phyloP scores from a whole-genome alignment of 2,329 filamentous ascomycete genomes.

The Botryotinia narcissicola region DNA sequence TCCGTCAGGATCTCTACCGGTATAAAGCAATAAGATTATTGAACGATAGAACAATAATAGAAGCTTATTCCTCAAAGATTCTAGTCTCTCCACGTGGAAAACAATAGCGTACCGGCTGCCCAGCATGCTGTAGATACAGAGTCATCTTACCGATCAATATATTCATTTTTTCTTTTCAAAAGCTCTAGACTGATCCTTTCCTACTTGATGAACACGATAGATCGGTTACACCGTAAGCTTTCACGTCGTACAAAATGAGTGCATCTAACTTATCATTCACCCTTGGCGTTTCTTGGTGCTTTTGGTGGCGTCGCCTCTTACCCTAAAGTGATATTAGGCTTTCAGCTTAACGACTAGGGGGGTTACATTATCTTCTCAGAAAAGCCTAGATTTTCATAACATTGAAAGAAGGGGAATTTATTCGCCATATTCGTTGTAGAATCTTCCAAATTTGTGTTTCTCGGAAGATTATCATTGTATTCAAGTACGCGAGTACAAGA shows the following conservation, averaged over 20 bases:
- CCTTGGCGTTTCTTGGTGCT: constrained; percentile 1
- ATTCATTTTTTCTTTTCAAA: neutral
- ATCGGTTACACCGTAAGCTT: neutral
- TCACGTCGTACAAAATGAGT: neutral
- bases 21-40: neutral
- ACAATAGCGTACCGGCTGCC: neutral
- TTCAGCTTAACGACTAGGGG: neutral
- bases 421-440: neutral
- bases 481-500: neutral
- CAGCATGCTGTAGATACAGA: neutral
- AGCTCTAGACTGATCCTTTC: neutral
- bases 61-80: neutral
- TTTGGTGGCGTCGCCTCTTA: neutral
- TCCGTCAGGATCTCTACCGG: neutral
- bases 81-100: constrained; percentile 4
- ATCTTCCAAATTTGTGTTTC: neutral
- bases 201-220: neutral
- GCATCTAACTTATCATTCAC: neutral
- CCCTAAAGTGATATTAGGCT: neutral
- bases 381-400: neutral
- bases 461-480: constrained; percentile 1
- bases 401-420: neutral
- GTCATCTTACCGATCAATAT: neutral
- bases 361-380: neutral
- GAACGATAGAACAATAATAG: constrained; percentile 1